Conservation (phyloP, 805 yeast species). For the Ogataea angusta region DNA sequence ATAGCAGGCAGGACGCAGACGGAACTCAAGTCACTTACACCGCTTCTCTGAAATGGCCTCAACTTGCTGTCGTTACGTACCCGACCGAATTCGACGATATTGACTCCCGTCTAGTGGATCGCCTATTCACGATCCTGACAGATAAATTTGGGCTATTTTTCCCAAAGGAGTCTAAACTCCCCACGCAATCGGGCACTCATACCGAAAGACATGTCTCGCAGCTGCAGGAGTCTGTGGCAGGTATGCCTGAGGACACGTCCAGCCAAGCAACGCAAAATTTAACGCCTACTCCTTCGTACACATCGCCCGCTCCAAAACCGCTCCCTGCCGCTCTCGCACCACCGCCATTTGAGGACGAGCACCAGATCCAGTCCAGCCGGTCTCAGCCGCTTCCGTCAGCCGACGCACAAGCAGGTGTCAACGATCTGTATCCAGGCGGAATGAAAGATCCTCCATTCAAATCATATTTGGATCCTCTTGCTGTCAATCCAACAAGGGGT, state of each 20-base stretch:
- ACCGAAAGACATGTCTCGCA: not conserved
- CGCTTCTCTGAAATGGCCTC: constrained; percentile 2
- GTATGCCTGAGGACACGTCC: not conserved
- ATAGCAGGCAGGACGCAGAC: constrained; percentile 1
- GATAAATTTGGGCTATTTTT: constrained; percentile 4
- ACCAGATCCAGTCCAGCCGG: constrained; percentile 32
- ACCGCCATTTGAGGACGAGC: constrained; percentile 55
- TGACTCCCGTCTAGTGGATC: not conserved
- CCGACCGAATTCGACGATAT: constrained; percentile 3
- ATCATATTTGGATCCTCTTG: constrained; percentile 43
- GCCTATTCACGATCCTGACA: not conserved
- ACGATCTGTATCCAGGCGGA: constrained; percentile 48
- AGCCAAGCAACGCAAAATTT: not conserved
- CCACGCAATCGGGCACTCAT: no score
- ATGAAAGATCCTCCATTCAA: constrained; percentile 38
- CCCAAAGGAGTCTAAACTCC: not conserved
- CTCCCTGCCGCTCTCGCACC: constrained; percentile 33
- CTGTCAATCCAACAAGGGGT: constrained; percentile 16
- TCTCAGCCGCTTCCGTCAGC: not conserved
- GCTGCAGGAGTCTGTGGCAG: not conserved
- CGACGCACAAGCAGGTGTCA: constrained; percentile 40
- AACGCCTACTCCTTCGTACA: constrained; percentile 1
- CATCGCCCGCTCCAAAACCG: constrained; percentile 13
- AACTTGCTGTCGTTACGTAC: not conserved
- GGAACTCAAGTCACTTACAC: not conserved